Conservation (phyloP, 129 eudicot species). For the Smallanthus sonchifolius region DNA sequence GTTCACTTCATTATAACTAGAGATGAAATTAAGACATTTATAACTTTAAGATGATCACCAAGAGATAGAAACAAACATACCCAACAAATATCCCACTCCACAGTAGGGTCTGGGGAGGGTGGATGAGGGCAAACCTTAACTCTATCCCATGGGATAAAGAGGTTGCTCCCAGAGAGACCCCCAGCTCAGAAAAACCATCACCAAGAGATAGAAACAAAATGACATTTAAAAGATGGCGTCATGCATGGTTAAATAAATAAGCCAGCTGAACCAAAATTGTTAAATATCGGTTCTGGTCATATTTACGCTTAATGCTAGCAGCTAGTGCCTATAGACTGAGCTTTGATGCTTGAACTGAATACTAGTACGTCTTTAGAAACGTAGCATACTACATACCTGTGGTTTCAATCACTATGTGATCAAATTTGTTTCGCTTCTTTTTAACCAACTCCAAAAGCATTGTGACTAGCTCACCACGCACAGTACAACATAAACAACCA, state of each 20-base stretch:
- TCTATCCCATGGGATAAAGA: too few species aligned
- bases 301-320: background rate
- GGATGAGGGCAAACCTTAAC: too few species aligned
- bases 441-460: slow-evolving; percentile 88
- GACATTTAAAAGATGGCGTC: background rate
- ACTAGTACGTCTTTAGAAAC: background rate
- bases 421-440: slow-evolving; percentile 79
- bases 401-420: slow-evolving; percentile 94
- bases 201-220: background rate
- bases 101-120: too few species aligned
- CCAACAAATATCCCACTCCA: too few species aligned
- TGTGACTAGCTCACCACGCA: slow-evolving; percentile 89
- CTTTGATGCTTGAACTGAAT: background rate
- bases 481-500: slow-evolving; percentile 95
- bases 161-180: too few species aligned
- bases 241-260: background rate
- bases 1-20: background rate
- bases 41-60: background rate
- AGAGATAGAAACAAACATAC: background rate
- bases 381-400: slow-evolving; percentile 46
- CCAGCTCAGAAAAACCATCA: too few species aligned
- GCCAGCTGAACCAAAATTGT: background rate
- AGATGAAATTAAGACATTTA: background rate
- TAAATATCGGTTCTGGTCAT: background rate
- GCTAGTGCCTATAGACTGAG: background rate